These are phyloP conservation scores for Echria macrotheca DNA, from an alignment of 495 filamentous ascomycete genomes.

Conservation along the genomic window DNA sequence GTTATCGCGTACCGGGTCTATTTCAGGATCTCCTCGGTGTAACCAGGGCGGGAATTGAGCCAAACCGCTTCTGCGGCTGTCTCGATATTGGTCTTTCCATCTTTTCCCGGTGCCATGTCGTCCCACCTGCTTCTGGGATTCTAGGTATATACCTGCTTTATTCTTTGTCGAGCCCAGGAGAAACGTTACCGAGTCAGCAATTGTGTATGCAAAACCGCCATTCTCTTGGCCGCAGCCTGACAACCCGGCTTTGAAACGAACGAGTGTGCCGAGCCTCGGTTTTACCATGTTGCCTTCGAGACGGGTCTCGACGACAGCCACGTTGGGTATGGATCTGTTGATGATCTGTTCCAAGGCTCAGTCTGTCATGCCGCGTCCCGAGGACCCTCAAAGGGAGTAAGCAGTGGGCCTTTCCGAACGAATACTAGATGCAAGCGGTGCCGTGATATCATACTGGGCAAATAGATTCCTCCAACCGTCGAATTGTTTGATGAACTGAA, in stretches of 20 bases:
- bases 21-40: background rate
- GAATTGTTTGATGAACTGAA: too few relatives aligned
- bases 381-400: too few relatives aligned
- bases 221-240: background rate
- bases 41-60: conserved; percentile 5
- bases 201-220: background rate
- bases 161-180: background rate
- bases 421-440: too few relatives aligned
- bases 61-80: conserved; percentile 3
- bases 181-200: background rate
- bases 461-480: too few relatives aligned
- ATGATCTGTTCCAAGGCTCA: too few relatives aligned
- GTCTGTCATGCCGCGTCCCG: too few relatives aligned
- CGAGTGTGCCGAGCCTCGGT: background rate
- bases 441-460: too few relatives aligned
- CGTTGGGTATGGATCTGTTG: too few relatives aligned
- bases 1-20: background rate
- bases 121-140: too few relatives aligned
- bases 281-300: background rate
- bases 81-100: background rate
- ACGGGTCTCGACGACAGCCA: background rate
- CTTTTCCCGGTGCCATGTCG: too few relatives aligned
- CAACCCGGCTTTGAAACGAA: conserved; percentile 1
- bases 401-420: too few relatives aligned
- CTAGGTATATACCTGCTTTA: conserved; percentile 10